Percentiles rank a stretch among this genome's conserved stretches.
Evolutionary conservation across 768 basidiomycete genomes (phyloP).

Genomic region (Lactifluus echinatus): DNA sequence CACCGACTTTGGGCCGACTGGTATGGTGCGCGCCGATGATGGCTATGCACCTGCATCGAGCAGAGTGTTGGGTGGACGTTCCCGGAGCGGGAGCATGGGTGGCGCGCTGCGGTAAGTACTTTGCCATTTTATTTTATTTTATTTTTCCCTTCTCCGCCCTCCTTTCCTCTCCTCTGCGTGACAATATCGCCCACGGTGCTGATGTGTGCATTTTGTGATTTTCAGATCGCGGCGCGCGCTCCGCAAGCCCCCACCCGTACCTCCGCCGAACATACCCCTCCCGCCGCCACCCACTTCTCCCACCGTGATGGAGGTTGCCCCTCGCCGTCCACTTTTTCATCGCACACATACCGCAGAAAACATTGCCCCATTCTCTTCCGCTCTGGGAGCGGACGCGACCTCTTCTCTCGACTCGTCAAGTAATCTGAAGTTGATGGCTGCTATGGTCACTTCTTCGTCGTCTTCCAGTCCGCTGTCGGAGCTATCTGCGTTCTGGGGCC

Average conservation of each 20-base stretch:
- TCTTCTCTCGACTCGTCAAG: constrained; percentile 4
- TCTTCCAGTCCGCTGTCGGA: constrained; percentile 5
- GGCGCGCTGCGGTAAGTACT: constrained; percentile 15
- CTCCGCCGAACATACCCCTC: constrained; percentile 16
- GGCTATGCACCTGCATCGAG: neutral
- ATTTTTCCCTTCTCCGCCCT: no score
- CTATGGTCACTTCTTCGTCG: neutral
- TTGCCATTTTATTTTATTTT: no score
- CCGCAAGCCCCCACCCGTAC: constrained; percentile 17
- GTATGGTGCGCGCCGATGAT: neutral
- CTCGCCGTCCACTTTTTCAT: constrained; percentile 11
- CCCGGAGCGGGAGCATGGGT: constrained; percentile 15
- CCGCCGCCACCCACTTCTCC: constrained; percentile 4
- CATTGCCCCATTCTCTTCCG: neutral
- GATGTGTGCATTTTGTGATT: neutral
- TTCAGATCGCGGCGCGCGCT: constrained; percentile 15
- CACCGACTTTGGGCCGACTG: neutral
- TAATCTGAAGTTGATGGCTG: constrained; percentile 1
- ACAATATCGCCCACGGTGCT: no score
- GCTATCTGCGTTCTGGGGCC: neutral
- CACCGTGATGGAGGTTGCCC: neutral
- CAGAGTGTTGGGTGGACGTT: neutral
- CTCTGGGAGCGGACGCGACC: neutral
- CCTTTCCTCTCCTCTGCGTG: no score
- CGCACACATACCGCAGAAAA: constrained; percentile 13